These are phyloP conservation scores for Cyclotella kingstonii DNA, from an alignment of 108 stramenopile genomes.

Conservation along the genomic window DNA sequence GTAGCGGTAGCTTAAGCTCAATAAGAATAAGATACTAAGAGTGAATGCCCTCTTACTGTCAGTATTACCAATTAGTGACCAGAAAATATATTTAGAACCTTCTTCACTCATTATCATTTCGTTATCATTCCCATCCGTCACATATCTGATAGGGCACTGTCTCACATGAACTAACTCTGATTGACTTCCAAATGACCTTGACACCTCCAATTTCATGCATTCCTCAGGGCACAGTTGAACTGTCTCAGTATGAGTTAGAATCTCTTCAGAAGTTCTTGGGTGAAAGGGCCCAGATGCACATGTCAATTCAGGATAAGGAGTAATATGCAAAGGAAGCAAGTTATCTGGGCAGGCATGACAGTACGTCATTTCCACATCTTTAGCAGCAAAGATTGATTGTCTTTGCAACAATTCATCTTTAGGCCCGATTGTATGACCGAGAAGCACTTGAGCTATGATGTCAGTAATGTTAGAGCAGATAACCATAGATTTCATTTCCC, in stretches of 20 bases:
- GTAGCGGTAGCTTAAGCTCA: background rate
- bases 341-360: constrained; percentile 13
- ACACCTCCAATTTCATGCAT: background rate
- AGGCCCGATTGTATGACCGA: constrained; percentile 30
- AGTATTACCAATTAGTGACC: background rate
- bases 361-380: background rate
- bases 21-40: background rate
- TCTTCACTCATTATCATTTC: background rate
- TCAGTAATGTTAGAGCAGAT: constrained; percentile 35
- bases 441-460: constrained; percentile 25
- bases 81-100: background rate
- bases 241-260: background rate
- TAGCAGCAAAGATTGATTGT: background rate
- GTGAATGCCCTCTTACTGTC: too few species aligned
- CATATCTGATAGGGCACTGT: constrained; percentile 1
- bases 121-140: background rate
- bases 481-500: background rate
- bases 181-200: background rate
- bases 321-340: constrained; percentile 12
- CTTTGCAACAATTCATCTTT: constrained; percentile 8
- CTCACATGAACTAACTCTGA: constrained; percentile 4
- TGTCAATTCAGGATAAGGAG: constrained; percentile 6
- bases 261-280: background rate
- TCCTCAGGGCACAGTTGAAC: background rate
- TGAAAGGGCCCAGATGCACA: constrained; percentile 5